Evolutionary conservation across 495 filamentous ascomycete species (phyloP).

Genomic region (Corynascus novoguineensis): DNA sequence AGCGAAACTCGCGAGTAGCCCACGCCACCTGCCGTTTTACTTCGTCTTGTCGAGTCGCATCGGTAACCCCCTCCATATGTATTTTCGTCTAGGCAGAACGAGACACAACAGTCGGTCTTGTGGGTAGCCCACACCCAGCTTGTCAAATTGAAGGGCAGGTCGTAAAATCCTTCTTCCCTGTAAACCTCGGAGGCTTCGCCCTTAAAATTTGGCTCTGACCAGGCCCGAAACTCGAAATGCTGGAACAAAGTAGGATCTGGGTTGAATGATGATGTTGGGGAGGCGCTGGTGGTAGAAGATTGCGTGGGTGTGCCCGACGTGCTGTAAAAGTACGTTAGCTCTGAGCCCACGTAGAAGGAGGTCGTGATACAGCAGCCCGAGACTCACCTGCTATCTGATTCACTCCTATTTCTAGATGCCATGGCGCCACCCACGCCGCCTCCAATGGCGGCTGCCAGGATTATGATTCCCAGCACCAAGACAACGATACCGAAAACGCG

Average conservation of each 20-base stretch:
- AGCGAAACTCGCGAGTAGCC: conserved; percentile 21
- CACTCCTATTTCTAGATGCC: background rate
- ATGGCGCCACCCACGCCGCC: conserved; percentile 25
- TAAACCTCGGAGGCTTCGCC: conserved; percentile 15
- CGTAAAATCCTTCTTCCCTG: conserved; percentile 20
- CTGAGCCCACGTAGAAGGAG: background rate
- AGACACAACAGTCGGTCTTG: conserved; percentile 23
- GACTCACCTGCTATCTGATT: background rate
- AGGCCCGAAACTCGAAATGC: conserved; percentile 24
- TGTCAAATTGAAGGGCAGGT: conserved; percentile 15
- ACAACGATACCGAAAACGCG: conserved; percentile 23
- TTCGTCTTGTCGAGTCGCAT: background rate
- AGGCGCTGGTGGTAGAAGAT: background rate
- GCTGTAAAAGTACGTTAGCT: conserved; percentile 3
- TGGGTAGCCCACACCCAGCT: conserved; percentile 27
- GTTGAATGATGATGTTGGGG: conserved; percentile 26
- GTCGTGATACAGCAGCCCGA: too few species aligned
- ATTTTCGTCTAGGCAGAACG: conserved; percentile 20
- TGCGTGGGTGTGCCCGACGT: conserved; percentile 3
- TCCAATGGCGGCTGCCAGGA: conserved; percentile 25
- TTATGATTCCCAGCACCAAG: conserved; percentile 12
- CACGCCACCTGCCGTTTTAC: background rate
- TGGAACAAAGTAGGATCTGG: background rate
- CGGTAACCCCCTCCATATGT: conserved; percentile 12
- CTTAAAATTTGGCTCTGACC: conserved; percentile 2